Conservation (phyloP, 1,139 yeast genomes). For the Magnusiomyces sp. region DNA sequence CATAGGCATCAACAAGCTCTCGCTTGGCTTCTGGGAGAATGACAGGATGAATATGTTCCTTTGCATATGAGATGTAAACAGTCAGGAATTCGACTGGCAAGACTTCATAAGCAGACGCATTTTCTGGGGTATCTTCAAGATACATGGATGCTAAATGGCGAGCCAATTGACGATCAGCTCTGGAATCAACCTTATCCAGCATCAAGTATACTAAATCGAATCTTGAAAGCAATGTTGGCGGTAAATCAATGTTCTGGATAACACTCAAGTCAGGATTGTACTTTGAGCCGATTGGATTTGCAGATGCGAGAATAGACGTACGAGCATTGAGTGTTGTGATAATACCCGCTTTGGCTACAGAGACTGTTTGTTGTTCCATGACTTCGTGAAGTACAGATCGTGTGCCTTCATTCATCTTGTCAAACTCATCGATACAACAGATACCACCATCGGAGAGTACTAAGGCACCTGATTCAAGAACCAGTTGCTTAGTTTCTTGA, state of each 20-base stretch:
- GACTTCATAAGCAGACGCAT: constrained; percentile 56
- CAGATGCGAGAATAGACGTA: constrained; percentile 91
- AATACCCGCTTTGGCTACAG: constrained; percentile 97
- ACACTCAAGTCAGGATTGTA: constrained; percentile 92
- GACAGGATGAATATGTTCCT: constrained; percentile 68
- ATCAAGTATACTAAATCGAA: constrained; percentile 89
- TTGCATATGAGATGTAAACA: constrained; percentile 83
- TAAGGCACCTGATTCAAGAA: constrained; percentile 91
- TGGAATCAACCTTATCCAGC: constrained; percentile 86
- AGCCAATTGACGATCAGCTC: constrained; percentile 77
- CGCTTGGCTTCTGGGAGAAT: constrained; percentile 73
- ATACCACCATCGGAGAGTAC: constrained; percentile 97
- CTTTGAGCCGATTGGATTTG: constrained; percentile 94
- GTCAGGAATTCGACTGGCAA: constrained; percentile 84
- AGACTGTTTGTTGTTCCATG: constrained; percentile 98
- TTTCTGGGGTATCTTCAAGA: constrained; percentile 75
- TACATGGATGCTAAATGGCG: constrained; percentile 87
- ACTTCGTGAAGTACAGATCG: constrained; percentile 95
- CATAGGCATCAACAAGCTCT: constrained; percentile 83
- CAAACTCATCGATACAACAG: constrained; percentile 98
- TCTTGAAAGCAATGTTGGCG: constrained; percentile 91
- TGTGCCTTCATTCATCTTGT: constrained; percentile 92
- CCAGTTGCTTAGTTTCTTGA: constrained; percentile 85
- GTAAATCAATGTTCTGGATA: constrained; percentile 88
- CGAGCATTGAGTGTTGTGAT: constrained; percentile 94